These are phyloP conservation scores for Rhododendron simsii DNA, from an alignment of 148 eudicot genomes.

Conservation along the genomic window DNA sequence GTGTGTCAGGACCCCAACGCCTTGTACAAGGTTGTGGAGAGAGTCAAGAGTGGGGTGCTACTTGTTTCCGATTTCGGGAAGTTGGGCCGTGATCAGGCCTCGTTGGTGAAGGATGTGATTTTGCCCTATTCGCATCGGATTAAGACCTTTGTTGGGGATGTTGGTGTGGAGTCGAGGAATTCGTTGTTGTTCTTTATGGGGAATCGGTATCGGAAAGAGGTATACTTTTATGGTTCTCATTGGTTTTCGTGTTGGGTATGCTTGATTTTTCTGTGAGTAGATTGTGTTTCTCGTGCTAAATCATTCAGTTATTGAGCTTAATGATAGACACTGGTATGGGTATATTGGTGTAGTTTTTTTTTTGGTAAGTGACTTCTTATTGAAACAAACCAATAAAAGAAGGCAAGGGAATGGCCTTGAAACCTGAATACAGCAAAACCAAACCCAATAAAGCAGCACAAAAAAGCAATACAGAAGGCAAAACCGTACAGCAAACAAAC, in stretches of 20 bases:
- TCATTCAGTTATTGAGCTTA: background rate
- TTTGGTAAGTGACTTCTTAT: too few species aligned
- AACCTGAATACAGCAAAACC: background rate
- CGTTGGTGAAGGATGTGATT: slow-evolving; percentile 85
- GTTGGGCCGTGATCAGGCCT: slow-evolving; percentile 62
- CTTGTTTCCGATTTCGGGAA: slow-evolving; percentile 97
- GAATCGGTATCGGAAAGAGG: slow-evolving; percentile 64
- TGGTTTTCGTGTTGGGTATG: background rate
- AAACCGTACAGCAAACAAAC: background rate
- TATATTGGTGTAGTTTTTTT: background rate
- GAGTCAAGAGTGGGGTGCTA: slow-evolving; percentile 69
- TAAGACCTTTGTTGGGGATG: slow-evolving; percentile 58
- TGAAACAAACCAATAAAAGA: background rate
- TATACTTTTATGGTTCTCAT: background rate
- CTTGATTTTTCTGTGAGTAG: background rate
- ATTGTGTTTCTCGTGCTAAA: background rate
- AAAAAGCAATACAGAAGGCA: background rate
- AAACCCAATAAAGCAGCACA: background rate
- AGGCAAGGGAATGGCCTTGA: background rate
- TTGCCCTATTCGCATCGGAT: slow-evolving; percentile 91
- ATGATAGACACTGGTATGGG: background rate
- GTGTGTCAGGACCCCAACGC: slow-evolving; percentile 96
- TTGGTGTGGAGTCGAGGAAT: slow-evolving; percentile 63
- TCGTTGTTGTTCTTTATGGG: slow-evolving; percentile 95
- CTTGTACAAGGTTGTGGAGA: slow-evolving; percentile 69